These are phyloP conservation scores for Leccinum pachyderme DNA, from an alignment of 1,284 basidiomycete species.

Conservation along the genomic window DNA sequence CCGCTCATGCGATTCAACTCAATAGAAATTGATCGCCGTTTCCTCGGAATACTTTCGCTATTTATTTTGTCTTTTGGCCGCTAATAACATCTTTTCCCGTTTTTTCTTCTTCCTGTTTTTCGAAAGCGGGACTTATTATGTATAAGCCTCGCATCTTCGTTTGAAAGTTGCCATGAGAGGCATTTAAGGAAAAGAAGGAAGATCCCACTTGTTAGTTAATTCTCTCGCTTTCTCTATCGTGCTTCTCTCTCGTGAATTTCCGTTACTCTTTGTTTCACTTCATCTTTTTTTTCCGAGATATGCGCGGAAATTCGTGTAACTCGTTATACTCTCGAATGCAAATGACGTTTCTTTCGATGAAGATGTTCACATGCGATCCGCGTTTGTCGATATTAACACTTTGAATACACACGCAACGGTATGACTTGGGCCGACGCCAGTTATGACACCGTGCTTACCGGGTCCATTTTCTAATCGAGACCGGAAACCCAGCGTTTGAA, in stretches of 20 bases:
- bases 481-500: neutral
- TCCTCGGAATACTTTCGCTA: conserved; percentile 1
- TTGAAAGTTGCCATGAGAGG: neutral
- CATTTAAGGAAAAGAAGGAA: conserved; percentile 1
- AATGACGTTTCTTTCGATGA: neutral
- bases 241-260: neutral
- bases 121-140: neutral
- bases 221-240: neutral
- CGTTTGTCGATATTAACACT: conserved; percentile 11
- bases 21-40: conserved; percentile 8
- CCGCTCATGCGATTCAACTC: conserved; percentile 4
- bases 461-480: neutral
- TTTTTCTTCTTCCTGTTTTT: neutral
- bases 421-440: neutral
- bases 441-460: too few species aligned
- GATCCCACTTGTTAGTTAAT: neutral
- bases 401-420: neutral
- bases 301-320: neutral
- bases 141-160: neutral
- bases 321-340: neutral
- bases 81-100: neutral
- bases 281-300: neutral
- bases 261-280: neutral
- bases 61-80: neutral
- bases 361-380: neutral